Evolutionary conservation across 2,329 filamentous ascomycete genomes (phyloP), one percentile per base, ranked within the genome.

Genomic region (Fusarium lyarnte): DNA sequence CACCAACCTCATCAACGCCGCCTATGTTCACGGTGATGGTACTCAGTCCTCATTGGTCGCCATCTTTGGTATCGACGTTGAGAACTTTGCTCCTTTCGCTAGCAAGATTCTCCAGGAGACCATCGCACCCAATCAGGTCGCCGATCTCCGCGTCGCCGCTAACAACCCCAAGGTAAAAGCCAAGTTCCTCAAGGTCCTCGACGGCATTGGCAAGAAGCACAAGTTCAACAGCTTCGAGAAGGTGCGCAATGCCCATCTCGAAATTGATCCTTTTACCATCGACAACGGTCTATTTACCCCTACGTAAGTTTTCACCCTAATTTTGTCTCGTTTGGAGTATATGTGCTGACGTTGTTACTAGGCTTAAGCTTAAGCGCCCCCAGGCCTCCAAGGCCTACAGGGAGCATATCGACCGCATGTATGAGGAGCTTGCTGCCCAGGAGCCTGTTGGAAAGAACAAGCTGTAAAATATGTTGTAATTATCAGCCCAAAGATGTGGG

Each of bases 221-320:
- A 97, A 96, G 84, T 95, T 99, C 82, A 96, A 97, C 80, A 93
- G 91, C 74, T 98, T 93, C 77, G 96, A 99, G 87, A 90, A 90
- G 72, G 91, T 98, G 51, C 89, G 88, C 80, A 93, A 91, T 75
- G 87, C 92, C 63, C 83, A 92, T 70, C 83, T 99, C 74, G 91
- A 92, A 77, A 76, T 98, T 19, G 96, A 99, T 66, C 96, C 96
- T 4, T 98, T 99, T 78, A 93, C 91, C 2, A 91, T 98, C 73
- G 95, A 97, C 55, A 99, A 99, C 79, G 93, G 97, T 82, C 86
- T 98, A 54, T 84, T 95, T 79, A 96, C 93, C 25, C 93, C 94
- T 27, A 97, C 94, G 93, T 95, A 88, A 90, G 92, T 89, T 60
- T 25, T 17, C 19, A 10, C 38, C 11, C 17, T 25, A 47, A 16